Evolutionary conservation across 2,329 filamentous ascomycete species (phyloP), one percentile per base, ranked within the genome.

Genomic region (Berkeleyomyces basicola): DNA sequence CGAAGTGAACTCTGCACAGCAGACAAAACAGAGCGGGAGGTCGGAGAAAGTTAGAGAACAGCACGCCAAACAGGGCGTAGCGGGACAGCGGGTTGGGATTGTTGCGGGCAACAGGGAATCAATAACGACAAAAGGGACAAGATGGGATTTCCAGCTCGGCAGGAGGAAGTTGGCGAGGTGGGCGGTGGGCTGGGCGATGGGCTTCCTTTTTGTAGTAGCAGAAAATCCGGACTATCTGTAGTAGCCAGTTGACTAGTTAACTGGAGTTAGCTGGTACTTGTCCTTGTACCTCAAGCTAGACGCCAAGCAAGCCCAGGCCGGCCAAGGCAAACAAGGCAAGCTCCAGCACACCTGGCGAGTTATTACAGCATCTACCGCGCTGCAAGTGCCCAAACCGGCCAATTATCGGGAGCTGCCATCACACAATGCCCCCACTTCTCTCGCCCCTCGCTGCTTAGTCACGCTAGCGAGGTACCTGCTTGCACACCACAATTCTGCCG

Each of bases 361-460:
- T 23, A 23, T 23, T 23, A 23, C 23, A 23, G 23, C 23, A 23
- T 23, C 23, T 23, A 23, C 2, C 23, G 23, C 23, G 23, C 23
- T 23, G 42, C 9, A 7, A 9, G 5, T 5, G 11, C 43, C 11
- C 3, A 7, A n/a, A 16, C 11, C 11, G 16, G 43, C 58, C 40
- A 46, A 59, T 33, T 46, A 40, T 55, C 23, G 11, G 36, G 49
- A 36, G 9, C 6, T 44, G 37, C 44, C 37, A 16, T 16, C 3
- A 31, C 39, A 11, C 36, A 53, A 37, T 63, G 51, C 42, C 53
- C 23, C 62, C 62, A 61, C 62, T 64, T 39, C 33, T 51, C 37
- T 51, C n/a, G 36, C 51, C 62, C 62, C 59, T 61, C 47, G 47
- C 59, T 53, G 62, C 55, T 64, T 64, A 64, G 62, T 64, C 59